Evolutionary conservation across 75 land plant species (phyloP), one percentile per base, ranked within the genome.

Genomic region (Selaginella tamariscina): DNA sequence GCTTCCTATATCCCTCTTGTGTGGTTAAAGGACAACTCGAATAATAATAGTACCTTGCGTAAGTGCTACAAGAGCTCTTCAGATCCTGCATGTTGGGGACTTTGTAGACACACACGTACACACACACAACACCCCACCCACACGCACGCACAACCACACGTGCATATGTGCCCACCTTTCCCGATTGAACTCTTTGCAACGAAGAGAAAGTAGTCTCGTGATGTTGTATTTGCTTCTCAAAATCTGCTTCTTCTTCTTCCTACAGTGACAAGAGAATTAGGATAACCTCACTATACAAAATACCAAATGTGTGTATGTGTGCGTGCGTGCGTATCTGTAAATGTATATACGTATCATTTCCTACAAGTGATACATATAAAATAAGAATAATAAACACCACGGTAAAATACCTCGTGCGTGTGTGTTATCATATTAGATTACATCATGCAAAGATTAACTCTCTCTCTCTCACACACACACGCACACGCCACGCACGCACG

Each of bases 171-270:
- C 62, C 29, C 31, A 64, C 33, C 66, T 66, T 31, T n/a, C 55
- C 73, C 29, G 27, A 56, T 30, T 49, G 18, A 13, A 32, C 31
- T 65, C 54, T 55, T 24, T 65, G 31, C 15, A 33, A 31, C 29
- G 33, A 22, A 13, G 26, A 18, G n/a, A 18, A 24, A 5, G 5
- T 27, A 1, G n/a, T 29, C 65, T 49, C 65, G 32, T 21, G 32
- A 30, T 27, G 27, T 66, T 62, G 30, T 59, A 26, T 22, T 59
- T 22, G 27, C 27, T 26, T 59, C 21, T 59, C 20, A 67, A 67
- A 72, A 29, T 66, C 74, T 44, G 74, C 74, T 66, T 72, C 69
- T 31, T 72, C 74, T 68, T 72, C 74, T 55, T 72, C 74, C 74
- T 72, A 23, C n/a, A n/a, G 32, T 29, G 21, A 32, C 54, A 30